phyloP scores from a whole-genome alignment of 2,329 filamentous ascomycete genomes.

The Chaetomiaceae sp. region DNA sequence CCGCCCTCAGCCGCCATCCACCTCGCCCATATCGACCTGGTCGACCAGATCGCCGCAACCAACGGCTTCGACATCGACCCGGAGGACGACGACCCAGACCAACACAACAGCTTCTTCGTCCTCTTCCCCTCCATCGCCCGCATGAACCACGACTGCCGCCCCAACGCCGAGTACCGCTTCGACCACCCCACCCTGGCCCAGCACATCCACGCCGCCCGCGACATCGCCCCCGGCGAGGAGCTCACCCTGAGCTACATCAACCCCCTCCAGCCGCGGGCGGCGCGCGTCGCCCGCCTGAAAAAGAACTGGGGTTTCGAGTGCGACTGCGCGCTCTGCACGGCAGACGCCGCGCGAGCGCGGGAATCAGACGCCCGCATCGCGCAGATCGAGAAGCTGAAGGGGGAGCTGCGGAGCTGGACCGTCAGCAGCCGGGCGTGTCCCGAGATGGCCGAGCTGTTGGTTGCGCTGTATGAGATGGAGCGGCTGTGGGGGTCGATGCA shows the following conservation, averaged over 20 bases:
- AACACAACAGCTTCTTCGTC: slow-evolving; percentile 32
- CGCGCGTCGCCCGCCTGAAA: slow-evolving; percentile 30
- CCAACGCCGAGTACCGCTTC: slow-evolving; percentile 42
- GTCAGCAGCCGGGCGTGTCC: slow-evolving; percentile 31
- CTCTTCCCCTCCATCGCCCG: slow-evolving; percentile 40
- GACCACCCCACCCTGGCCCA: slow-evolving; percentile 37
- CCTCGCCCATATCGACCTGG: slow-evolving; percentile 25
- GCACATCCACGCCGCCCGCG: slow-evolving; percentile 35
- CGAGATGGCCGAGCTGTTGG: slow-evolving; percentile 36
- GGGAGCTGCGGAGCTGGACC: slow-evolving; percentile 32
- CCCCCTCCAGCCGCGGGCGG: slow-evolving; percentile 29
- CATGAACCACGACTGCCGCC: slow-evolving; percentile 43
- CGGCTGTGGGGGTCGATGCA: slow-evolving; percentile 32
- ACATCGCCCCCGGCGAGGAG: slow-evolving; percentile 40
- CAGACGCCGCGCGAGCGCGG: slow-evolving; percentile 23
- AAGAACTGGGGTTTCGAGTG: slow-evolving; percentile 39
- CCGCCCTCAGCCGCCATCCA: slow-evolving; percentile 13
- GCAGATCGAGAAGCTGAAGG: slow-evolving; percentile 31
- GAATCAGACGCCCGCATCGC: slow-evolving; percentile 37
- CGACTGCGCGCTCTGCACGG: slow-evolving; percentile 37
- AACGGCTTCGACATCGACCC: slow-evolving; percentile 38
- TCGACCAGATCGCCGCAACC: slow-evolving; percentile 35
- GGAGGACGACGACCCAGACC: slow-evolving; percentile 28
- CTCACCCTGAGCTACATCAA: slow-evolving; percentile 41
- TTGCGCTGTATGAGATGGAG: slow-evolving; percentile 39